A percentile compares a stretch with the other conserved stretches of the same genome.
These are phyloP conservation scores for Plectosphaerella plurivora DNA, from an alignment of 2,329 filamentous ascomycete genomes.

Conservation along the genomic window DNA sequence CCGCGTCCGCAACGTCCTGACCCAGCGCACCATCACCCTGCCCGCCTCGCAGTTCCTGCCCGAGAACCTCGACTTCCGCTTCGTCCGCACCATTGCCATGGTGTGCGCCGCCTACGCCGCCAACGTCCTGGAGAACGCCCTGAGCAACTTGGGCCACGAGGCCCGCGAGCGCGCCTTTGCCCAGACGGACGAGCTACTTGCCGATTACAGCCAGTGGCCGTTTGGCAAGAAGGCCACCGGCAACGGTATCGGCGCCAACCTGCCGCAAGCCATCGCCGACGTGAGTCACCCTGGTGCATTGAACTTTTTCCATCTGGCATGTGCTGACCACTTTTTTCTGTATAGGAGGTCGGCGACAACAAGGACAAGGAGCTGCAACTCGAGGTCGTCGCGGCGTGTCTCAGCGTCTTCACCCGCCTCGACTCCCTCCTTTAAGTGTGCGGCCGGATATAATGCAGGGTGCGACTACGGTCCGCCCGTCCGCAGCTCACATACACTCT, in stretches of 20 bases:
- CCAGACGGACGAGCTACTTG: conserved; percentile 92
- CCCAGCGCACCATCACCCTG: conserved; percentile 88
- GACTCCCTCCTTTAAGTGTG: conserved; percentile 78
- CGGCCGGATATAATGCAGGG: conserved; percentile 1
- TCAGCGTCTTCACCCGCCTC: conserved; percentile 95
- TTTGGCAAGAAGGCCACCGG: conserved; percentile 80
- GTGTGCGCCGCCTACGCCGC: conserved; percentile 97
- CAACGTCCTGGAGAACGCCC: conserved; percentile 96
- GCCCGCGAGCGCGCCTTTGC: conserved; percentile 90
- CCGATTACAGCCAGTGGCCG: conserved; percentile 96
- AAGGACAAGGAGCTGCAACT: conserved; percentile 96
- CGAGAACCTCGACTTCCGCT: conserved; percentile 90
- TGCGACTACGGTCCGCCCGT: neutral
- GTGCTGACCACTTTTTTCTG: conserved; percentile 12
- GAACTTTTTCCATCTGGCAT: neutral
- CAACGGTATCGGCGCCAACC: conserved; percentile 84
- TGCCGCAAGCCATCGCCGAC: conserved; percentile 81
- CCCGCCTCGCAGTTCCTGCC: conserved; percentile 84
- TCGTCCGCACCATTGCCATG: conserved; percentile 88
- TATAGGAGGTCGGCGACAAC: conserved; percentile 69
- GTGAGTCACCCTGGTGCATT: conserved; percentile 29
- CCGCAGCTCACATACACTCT: neutral
- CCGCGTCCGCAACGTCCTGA: conserved; percentile 87
- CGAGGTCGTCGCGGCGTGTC: conserved; percentile 92
- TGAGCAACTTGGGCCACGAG: conserved; percentile 90